Evolutionary conservation across 2,329 filamentous ascomycete species (phyloP).

Genomic region (Nemania sp.): DNA sequence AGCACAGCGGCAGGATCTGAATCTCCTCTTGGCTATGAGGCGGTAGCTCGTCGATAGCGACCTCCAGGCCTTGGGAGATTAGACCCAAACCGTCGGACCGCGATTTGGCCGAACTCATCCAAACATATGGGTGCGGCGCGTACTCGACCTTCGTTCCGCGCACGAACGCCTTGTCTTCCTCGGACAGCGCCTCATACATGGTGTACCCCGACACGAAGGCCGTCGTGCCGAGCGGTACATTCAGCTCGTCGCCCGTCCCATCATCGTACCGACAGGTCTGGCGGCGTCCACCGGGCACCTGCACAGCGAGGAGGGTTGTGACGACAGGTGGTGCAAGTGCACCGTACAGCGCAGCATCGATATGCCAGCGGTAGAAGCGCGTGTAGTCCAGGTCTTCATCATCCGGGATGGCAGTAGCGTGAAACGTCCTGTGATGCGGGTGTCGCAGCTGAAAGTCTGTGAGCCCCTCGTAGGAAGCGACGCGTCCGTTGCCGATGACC

Average conservation of each 20-base stretch:
- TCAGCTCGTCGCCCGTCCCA: slow-evolving; percentile 72
- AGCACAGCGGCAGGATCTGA: slow-evolving; percentile 80
- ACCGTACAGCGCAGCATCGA: slow-evolving; percentile 81
- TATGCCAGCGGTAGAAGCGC: slow-evolving; percentile 82
- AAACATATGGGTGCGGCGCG: slow-evolving; percentile 83
- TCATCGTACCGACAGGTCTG: slow-evolving; percentile 81
- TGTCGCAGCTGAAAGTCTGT: slow-evolving; percentile 75
- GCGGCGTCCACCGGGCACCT: slow-evolving; percentile 73
- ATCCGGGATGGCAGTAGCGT: slow-evolving; percentile 71
- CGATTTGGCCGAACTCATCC: slow-evolving; percentile 79
- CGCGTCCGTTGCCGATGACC: slow-evolving; percentile 80
- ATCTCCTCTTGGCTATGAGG: slow-evolving; percentile 74
- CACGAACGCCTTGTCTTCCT: slow-evolving; percentile 75
- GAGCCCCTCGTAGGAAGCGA: slow-evolving; percentile 77
- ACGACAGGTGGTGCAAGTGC: slow-evolving; percentile 76
- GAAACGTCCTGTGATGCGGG: slow-evolving; percentile 83
- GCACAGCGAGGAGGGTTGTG: slow-evolving; percentile 79
- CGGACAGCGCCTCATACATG: slow-evolving; percentile 76
- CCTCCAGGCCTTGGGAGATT: slow-evolving; percentile 73
- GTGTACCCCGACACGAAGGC: slow-evolving; percentile 78
- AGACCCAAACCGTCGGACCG: slow-evolving; percentile 78
- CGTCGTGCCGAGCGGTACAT: slow-evolving; percentile 79
- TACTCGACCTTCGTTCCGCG: slow-evolving; percentile 78
- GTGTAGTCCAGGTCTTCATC: slow-evolving; percentile 63
- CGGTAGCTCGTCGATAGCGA: slow-evolving; percentile 70